Evolutionary conservation across 192 early-diverging fungal genomes (phyloP), one percentile per base, ranked within the genome.

Genomic region (Entomortierella chlamydospora): DNA sequence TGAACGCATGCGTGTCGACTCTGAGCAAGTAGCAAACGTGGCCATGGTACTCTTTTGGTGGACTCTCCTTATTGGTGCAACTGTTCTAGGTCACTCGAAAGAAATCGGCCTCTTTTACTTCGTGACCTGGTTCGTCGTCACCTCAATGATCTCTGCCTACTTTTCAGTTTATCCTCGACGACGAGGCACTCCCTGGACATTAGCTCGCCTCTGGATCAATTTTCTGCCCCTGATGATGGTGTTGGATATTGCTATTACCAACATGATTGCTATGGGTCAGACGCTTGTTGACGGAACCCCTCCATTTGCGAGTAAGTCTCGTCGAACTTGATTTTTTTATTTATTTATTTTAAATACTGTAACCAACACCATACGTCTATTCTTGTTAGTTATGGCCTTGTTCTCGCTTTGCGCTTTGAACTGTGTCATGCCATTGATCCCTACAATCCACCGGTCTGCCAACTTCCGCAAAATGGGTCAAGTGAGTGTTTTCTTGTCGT

Each of bases 231-330:
- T 81, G 25, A 64, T 66, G 18, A 74, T 87, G 61, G 57, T 84
- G 28, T 49, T 82, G 20, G 86, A 87, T 54, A 22, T 87, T 30
- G 68, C 72, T 4, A 70, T 82, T 17, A 49, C 83, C 5, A 42
- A 53, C 10, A 81, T 87, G 42, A 82, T 85, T 30, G 83, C 80
- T 12, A 72, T 87, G 72, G 68, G 83, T n/a, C 84, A 85, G 45
- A 85, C 84, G 6, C 72, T 82, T 55, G 84, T 85, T 34, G 86
- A 87, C 45, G 86, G 86, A 30, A 85, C 86, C 8, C 84, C 86
- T 26, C 78, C 85, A 50, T 68, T 78, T 57, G 68, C 82, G 10
- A 78, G 86, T 87, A 83, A 76, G 76, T 61, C 2, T 54, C 4
- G 23, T 18, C 6, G 23, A 54, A 54, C 15, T 12, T 20, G 15